Conservation (phyloP, 1,284 basidiomycete genomes). For the Ceratobasidium sp. region DNA sequence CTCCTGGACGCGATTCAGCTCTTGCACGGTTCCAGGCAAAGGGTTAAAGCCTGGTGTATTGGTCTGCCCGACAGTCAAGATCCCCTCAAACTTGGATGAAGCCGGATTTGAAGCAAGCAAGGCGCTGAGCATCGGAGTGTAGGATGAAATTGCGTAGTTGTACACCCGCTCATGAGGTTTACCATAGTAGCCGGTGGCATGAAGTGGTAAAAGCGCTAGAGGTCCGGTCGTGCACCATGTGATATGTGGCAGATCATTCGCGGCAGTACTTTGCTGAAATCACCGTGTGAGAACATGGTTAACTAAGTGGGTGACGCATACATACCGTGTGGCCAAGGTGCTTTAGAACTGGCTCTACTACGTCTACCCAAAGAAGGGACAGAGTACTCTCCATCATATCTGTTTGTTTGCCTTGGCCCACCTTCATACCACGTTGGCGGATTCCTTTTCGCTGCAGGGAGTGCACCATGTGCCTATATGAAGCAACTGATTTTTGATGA, state of each 20-base stretch:
- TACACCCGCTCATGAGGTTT: background rate
- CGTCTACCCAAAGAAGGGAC: background rate
- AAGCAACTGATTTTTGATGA: background rate
- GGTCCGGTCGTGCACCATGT: conserved; percentile 3
- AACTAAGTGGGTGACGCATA: background rate
- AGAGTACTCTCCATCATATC: background rate
- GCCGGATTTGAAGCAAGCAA: background rate
- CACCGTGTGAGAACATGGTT: no score
- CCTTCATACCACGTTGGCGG: background rate
- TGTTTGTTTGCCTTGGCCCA: background rate
- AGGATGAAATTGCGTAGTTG: background rate
- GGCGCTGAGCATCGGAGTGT: background rate
- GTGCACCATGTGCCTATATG: no score
- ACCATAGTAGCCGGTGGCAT: background rate
- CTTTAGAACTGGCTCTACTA: conserved; percentile 6
- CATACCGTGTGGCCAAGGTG: conserved; percentile 9
- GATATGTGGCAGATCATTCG: background rate
- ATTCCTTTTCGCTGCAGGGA: background rate
- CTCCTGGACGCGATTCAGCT: background rate
- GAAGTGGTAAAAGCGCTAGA: background rate
- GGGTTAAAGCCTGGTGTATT: no score
- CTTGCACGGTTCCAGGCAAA: background rate
- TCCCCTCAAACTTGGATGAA: background rate
- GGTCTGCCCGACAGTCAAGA: conserved; percentile 9
- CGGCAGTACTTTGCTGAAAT: background rate